Conservation (phyloP, 768 basidiomycete genomes). For the Fistulinella prunicolor region DNA sequence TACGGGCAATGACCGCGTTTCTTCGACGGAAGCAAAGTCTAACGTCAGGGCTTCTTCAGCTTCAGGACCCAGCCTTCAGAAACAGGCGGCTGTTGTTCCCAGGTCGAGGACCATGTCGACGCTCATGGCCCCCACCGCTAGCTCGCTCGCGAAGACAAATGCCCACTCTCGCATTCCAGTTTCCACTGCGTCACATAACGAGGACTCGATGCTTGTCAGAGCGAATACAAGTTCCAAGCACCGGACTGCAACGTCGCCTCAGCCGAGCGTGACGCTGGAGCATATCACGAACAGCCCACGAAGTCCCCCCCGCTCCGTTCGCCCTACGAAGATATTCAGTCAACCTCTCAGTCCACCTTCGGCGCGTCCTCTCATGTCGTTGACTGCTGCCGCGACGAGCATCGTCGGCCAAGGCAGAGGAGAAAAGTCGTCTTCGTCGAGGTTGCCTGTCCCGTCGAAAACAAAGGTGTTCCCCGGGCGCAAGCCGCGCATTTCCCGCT, state of each 20-base stretch:
- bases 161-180: constrained; percentile 25
- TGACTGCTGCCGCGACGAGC: constrained; percentile 30
- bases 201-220: constrained; percentile 15
- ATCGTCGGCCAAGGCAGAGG: constrained; percentile 16
- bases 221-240: constrained; percentile 12
- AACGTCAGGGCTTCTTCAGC: constrained; percentile 5
- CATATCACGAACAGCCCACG: constrained; percentile 35
- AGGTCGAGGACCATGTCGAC: constrained; percentile 41
- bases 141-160: constrained; percentile 63
- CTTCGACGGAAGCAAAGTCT: constrained; percentile 32
- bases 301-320: constrained; percentile 9
- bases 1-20: constrained; percentile 15
- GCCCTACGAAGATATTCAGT: constrained; percentile 47
- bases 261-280: constrained; percentile 24
- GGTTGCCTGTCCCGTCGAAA: constrained; percentile 23
- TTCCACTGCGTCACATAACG: constrained; percentile 10
- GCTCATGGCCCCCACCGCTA: constrained; percentile 72
- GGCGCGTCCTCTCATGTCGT: constrained; percentile 23
- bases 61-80: constrained; percentile 7
- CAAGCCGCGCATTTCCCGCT: constrained; percentile 77
- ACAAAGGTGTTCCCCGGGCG: constrained; percentile 41
- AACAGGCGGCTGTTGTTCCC: constrained; percentile 9
- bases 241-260: constrained; percentile 10
- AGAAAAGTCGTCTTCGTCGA: constrained; percentile 5
- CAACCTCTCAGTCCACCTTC: constrained; percentile 42